Base-by-base conservation (phyloP, 306 rosid species). In the Rosa chinensis region DNA sequence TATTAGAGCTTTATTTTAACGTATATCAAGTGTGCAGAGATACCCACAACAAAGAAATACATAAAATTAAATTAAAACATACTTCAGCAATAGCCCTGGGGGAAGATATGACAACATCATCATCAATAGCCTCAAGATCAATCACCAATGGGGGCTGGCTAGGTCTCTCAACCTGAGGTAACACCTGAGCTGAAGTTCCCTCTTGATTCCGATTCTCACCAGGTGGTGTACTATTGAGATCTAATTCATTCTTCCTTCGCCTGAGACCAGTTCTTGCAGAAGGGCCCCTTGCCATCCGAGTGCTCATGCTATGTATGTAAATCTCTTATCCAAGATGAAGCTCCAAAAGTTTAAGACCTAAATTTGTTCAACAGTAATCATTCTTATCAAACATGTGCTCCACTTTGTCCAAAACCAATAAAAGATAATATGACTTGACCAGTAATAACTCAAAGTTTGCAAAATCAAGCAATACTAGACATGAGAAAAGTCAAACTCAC, bases 51-150 rank as follows among this genome's bases (percentile, higher is more conserved):
- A 56, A 72, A 59, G 17, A 9, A 44, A 4, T 10, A 6, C 5
- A 50, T 5, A 59, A 32, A 72, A 14, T 37, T 12, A 66, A 7
- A 28, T 58, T 67, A 75, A 58, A 66, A 77, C 72, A 72, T 85
- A 90, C 99, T 86, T 93, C 93, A 12, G 92, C 92, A 88, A 95
- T 89, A 76, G 98, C 99, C 79, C 86, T 88, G 3, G 96, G 93
- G 20, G 89, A 82, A 58, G 97, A 90, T 87, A 87, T 95, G 77
- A 74, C 18, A 77, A 91, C 93, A 88, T 94, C 99, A 50, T 92
- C 99, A 66, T 95, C 99, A 77, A 89, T 82, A 83, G 92, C 96
- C 77, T 93, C 99, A 74, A 95, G 90, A 81, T 95, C 97, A 80
- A 95, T 91, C 79, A 37, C 71, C 71, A 17, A 86, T 40, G 66